Evolutionary conservation across 2,329 filamentous ascomycete genomes (phyloP), one percentile per base, ranked within the genome.

Genomic region (Epichloe scottii): DNA sequence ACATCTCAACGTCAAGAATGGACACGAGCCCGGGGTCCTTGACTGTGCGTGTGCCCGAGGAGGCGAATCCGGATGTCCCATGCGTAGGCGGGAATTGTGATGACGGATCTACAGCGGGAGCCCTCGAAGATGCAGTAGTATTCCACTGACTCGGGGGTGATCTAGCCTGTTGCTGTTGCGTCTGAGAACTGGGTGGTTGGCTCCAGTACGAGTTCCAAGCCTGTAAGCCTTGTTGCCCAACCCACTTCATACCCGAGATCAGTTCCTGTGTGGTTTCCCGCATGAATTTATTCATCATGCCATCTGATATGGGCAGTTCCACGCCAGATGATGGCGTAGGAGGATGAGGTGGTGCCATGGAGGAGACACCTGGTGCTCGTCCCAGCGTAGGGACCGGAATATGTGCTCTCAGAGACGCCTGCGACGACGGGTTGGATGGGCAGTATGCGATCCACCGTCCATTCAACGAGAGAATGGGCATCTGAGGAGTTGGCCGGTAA

Each of bases 181-280:
- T 39, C 51, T 65, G 64, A 26, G 71, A 62, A 51, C 59, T 65
- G 46, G 71, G 57, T 52, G 72, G 63, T 62, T 78, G 74, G 60
- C 85, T 88, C 79, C 86, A 89, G 68, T 93, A 91, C 60, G 77
- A 84, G 60, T 88, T 89, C 78, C 86, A 88, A 10, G 84, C 83
- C 62, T 88, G 83, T 60, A 82, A 74, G 21, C 87, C 81, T 62
- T 89, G 85, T 60, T 89, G 85, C 3, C 85, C 82, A 51, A 88
- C 79, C 82, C 85, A 89, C 57, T 79, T 84, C 26, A 82, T 85
- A 19, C 83, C 81, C 53, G 85, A 81, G 42, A 89, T 85, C 41
- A 88, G 71, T 60, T 88, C 85, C 60, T 91, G 87, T 0, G 87
- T 87, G 2, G 86, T 84, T 63, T 88, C 85, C 54, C 87, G 80